Evolutionary conservation across 768 basidiomycete genomes (phyloP).

Genomic region (Kwoniella pini): DNA sequence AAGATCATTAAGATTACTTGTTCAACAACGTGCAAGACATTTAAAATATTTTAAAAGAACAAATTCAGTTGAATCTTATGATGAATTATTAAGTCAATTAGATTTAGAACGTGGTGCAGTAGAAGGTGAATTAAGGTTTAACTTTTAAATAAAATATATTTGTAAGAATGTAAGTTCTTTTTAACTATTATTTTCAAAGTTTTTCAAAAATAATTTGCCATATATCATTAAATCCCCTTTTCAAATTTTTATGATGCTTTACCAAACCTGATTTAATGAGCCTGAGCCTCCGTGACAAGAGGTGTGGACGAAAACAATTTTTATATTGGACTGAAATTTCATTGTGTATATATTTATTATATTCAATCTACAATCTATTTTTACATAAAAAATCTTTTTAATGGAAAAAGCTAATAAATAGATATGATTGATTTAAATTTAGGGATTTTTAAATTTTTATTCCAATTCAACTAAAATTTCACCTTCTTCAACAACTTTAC

Average conservation of each 20-base stretch:
- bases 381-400: not conserved
- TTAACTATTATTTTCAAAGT: no score
- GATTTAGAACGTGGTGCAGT: conserved; percentile 77
- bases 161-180: conserved; percentile 1
- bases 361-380: not conserved
- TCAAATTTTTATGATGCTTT: conserved; percentile 31
- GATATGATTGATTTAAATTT: no score
- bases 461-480: conserved; percentile 31
- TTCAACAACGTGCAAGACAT: conserved; percentile 80
- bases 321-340: conserved; percentile 20
- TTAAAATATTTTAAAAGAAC: conserved; percentile 66
- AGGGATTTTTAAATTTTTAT: no score
- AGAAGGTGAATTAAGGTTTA: conserved; percentile 82
- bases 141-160: conserved; percentile 11
- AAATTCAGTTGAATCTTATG: conserved; percentile 59
- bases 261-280: conserved; percentile 54
- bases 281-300: conserved; percentile 36
- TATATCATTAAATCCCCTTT: not conserved
- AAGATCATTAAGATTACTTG: conserved; percentile 70
- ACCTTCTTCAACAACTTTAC: conserved; percentile 84
- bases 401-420: not conserved
- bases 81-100: conserved; percentile 67
- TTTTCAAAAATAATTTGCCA: no score
- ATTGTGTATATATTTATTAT: not conserved
- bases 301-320: conserved; percentile 40